Evolutionary conservation across 1,284 basidiomycete species (phyloP), one percentile per base, ranked within the genome.

Genomic region (Cryptococcus jaspeensis): DNA sequence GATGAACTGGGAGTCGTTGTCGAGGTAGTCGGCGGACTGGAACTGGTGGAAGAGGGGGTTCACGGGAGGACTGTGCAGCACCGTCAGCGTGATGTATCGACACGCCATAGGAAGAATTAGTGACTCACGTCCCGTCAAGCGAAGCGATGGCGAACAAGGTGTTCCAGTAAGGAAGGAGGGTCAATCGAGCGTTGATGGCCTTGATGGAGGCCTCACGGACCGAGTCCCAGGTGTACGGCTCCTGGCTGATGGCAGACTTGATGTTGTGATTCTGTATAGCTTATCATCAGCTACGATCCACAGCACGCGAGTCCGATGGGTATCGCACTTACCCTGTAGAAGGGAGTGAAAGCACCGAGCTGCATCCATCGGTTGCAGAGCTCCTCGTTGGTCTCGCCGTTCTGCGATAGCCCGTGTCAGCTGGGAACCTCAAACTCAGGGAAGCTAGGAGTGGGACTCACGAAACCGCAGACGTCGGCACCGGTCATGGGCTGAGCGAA

Each of bases 351-450:
- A 0, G 88, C 88, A 1, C 85, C 81, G 12, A 90, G 80, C 67
- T 86, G 84, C 85, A 88, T 88, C 89, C 89, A 91, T 22, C 89
- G 82, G 58, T 85, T 87, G 72, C 88, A 89, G 8, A 92, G 81
- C 70, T 89, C 87, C 71, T 92, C 90, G 65, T 88, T 84, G 0
- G 86, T 85, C 72, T 91, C 89, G 0, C 80, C 83, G 59, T 81
- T 84, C 84, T 60, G 45, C 16, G 16, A 32, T 32, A 9, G 28
- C 9, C 28, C 28, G 4, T 32, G 28, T 32, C 28, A 32, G 28
- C 28, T 4, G 28, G 28, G 28, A 9, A 9, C 5, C 28, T 5
- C 28, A 32, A 5, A 32, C 4, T 32, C 4, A 5, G 5, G 4
- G 28, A 9, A 32, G 4, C 5, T 32, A 32, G 28, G 9, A 5